Evolutionary conservation across 768 basidiomycete species (phyloP), one percentile per base, ranked within the genome.

Genomic region (Austroboletus eburneus): DNA sequence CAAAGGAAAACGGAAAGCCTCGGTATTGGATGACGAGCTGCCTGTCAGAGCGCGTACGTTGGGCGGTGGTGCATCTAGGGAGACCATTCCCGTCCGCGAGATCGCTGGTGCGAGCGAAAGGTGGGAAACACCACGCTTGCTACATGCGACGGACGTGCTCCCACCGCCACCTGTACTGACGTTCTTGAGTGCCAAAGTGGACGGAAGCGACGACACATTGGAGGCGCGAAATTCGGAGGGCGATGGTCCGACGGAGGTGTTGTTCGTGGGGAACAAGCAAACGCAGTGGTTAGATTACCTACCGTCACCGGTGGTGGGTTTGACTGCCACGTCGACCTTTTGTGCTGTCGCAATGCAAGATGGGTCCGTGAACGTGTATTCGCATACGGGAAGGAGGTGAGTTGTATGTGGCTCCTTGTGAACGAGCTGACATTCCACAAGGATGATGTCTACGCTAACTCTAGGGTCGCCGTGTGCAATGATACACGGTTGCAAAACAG

Each of bases 251-350:
- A 76, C 78, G 16, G 91, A 92, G 57, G 74, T 97, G 14, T 68
- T 77, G 6, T 81, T 81, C 48, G 68, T 78, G 44, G 77, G 71
- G 57, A 75, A 77, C 27, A 83, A 81, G 68, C 78, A 84, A 48
- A 85, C 81, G 10, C 81, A 87, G 44, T 98, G 94, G 92, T 66
- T 94, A 36, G 94, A 97, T 65, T 98, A 88, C 66, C 58, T 95
- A 8, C 81, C 87, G 1, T 79, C 78, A 2, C 83, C 86, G 21
- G 81, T 80, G n/a, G 62, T 94, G 14, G 70, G 74, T 1, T 58
- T 89, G 39, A 80, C 81, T 5, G 82, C 82, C 1, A 85, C 90
- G 0, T 59, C 64, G 12, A 59, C 57, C 2, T 91, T 89, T 60
- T 84, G 83, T 55, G 93, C 89, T 7, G 87, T 79, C 4, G 87